Evolutionary conservation across 352 stramenopile species (phyloP).

Genomic region (Phytopythium helicoides): DNA sequence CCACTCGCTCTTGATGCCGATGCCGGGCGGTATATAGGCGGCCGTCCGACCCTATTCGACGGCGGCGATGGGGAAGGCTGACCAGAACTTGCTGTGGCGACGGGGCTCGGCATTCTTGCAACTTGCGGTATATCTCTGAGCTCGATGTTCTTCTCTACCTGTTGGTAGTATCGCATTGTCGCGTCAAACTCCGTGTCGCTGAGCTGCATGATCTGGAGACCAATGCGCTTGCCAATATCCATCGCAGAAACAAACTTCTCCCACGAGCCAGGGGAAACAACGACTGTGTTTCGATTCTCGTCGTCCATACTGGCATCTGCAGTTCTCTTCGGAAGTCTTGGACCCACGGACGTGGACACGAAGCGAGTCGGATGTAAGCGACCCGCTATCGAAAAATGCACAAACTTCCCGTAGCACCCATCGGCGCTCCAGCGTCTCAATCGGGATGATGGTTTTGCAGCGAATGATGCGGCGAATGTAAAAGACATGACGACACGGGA

Average conservation of each 20-base stretch:
- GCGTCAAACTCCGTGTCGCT: constrained; percentile 19
- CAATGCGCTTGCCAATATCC: constrained; percentile 30
- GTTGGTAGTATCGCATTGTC: constrained; percentile 29
- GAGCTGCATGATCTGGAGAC: constrained; percentile 32
- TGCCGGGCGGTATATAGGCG: no score
- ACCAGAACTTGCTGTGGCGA: background rate
- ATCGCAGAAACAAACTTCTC: constrained; percentile 27
- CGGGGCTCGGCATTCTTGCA: background rate
- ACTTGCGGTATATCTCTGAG: background rate
- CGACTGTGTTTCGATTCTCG: constrained; percentile 10
- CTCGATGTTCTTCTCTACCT: constrained; percentile 25
- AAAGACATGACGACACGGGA: constrained; percentile 31
- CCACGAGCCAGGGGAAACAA: constrained; percentile 20
- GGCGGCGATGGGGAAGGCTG: no score
- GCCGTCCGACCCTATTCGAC: no score
- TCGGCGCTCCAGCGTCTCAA: constrained; percentile 21
- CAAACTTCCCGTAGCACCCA: constrained; percentile 24
- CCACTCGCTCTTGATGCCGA: no score
- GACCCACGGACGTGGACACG: background rate
- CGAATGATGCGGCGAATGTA: constrained; percentile 33
- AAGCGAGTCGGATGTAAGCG: constrained; percentile 1
- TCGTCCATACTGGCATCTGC: background rate
- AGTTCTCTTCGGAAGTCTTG: background rate
- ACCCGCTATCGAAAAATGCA: constrained; percentile 17
- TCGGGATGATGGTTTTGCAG: constrained; percentile 25